phyloP scores from a whole-genome alignment of 768 basidiomycete genomes.

The Amanita rubescens region DNA sequence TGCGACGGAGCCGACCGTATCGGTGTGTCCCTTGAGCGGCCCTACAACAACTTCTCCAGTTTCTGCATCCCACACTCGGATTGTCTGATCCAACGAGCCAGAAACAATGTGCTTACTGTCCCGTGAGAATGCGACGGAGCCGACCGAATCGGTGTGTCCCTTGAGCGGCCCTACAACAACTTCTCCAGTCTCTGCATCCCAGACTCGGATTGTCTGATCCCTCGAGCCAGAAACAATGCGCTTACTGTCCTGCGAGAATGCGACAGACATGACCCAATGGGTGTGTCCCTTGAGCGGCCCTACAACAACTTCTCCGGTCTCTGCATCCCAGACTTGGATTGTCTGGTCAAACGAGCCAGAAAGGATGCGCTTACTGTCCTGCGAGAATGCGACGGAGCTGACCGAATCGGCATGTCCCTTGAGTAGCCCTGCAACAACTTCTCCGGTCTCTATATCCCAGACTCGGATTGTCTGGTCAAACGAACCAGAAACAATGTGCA shows the following conservation, averaged over 20 bases:
- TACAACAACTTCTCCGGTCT: too few relatives aligned
- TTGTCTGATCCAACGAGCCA: too few relatives aligned
- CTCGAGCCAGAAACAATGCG: not conserved
- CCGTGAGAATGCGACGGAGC: conserved; percentile 7
- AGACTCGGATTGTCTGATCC: not conserved
- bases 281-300: too few relatives aligned
- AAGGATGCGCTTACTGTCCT: too few relatives aligned
- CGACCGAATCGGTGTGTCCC: conserved; percentile 14
- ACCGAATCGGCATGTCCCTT: conserved; percentile 12
- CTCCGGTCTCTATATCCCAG: too few relatives aligned
- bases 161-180: conserved; percentile 1
- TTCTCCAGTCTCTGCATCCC: conserved; percentile 11
- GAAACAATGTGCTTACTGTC: too few relatives aligned
- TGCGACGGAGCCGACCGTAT: conserved; percentile 19
- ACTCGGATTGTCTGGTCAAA: conserved; percentile 12
- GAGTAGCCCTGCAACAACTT: conserved; percentile 7
- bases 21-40: conserved; percentile 2
- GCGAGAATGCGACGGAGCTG: not conserved
- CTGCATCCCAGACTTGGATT: not conserved
- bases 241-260: conserved; percentile 11
- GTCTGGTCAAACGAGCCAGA: too few relatives aligned
- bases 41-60: too few relatives aligned
- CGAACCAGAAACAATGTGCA: conserved; percentile 16
- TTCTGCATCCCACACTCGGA: too few relatives aligned
- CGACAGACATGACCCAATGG: not conserved